Evolutionary conservation across 2,329 filamentous ascomycete genomes (phyloP).

Genomic region (Hymenoscyphus fructigenus): DNA sequence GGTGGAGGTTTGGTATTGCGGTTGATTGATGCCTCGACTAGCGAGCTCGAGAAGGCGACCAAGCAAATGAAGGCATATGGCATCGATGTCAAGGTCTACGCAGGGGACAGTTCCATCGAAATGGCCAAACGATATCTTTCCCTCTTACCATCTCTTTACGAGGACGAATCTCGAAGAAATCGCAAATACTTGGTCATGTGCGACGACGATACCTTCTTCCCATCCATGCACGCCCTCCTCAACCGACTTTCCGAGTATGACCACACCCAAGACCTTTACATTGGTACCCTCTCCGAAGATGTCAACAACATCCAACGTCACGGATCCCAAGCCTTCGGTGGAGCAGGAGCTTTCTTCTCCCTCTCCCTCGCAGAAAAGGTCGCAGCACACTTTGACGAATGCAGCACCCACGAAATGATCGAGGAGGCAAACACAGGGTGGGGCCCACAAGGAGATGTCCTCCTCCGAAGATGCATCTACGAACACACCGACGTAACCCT

Average conservation of each 20-base stretch:
- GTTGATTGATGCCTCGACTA: slow-evolving; percentile 52
- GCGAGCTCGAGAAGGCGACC: slow-evolving; percentile 50
- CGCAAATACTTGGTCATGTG: slow-evolving; percentile 44
- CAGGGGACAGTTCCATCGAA: slow-evolving; percentile 51
- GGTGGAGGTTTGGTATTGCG: slow-evolving; percentile 56
- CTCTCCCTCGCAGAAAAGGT: slow-evolving; percentile 47
- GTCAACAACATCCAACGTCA: slow-evolving; percentile 34
- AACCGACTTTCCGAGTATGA: slow-evolving; percentile 28
- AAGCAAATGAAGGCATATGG: slow-evolving; percentile 48
- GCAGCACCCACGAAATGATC: slow-evolving; percentile 51
- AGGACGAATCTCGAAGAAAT: slow-evolving; percentile 46
- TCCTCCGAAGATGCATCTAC: slow-evolving; percentile 35
- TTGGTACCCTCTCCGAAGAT: slow-evolving; percentile 37
- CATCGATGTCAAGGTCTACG: slow-evolving; percentile 57
- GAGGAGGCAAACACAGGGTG: slow-evolving; percentile 56
- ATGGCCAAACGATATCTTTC: slow-evolving; percentile 60
- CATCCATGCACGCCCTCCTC: slow-evolving; percentile 34
- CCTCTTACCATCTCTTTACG: slow-evolving; percentile 54
- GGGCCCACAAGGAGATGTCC: slow-evolving; percentile 45
- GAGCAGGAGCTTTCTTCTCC: slow-evolving; percentile 36
- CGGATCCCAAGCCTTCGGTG: slow-evolving; percentile 36
- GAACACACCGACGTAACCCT: slow-evolving; percentile 35
- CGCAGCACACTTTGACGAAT: slow-evolving; percentile 45
- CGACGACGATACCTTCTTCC: slow-evolving; percentile 38
- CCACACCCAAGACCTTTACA: slow-evolving; percentile 30